These are phyloP conservation scores for Trametes sp. DNA, from an alignment of 1,284 basidiomycete genomes.

Conservation along the genomic window DNA sequence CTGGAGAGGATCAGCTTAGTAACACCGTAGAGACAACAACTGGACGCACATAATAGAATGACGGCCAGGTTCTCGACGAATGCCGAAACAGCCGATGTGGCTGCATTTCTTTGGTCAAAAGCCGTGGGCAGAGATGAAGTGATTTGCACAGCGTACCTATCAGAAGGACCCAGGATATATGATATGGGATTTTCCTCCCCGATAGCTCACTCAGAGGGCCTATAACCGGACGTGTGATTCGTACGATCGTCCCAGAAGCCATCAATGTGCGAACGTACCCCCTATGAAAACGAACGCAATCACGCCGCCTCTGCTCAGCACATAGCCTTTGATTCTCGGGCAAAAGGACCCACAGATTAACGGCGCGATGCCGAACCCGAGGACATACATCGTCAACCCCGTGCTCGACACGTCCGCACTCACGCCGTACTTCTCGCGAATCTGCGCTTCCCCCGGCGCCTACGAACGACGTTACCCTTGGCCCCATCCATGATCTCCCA, in stretches of 20 bases:
- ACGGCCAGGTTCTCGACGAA: constrained; percentile 22
- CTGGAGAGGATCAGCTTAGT: neutral
- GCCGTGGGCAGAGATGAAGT: too few relatives aligned
- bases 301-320: neutral
- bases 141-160: too few relatives aligned
- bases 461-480: constrained; percentile 1
- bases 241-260: neutral
- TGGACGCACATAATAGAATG: constrained; percentile 19
- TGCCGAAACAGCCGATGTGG: constrained; percentile 7
- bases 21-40: neutral
- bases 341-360: constrained; percentile 34
- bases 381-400: constrained; percentile 39
- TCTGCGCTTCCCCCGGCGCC: constrained; percentile 38
- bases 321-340: neutral
- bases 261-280: neutral
- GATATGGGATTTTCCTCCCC: constrained; percentile 34
- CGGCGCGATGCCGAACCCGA: constrained; percentile 39
- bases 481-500: too few relatives aligned
- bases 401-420: constrained; percentile 32
- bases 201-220: constrained; percentile 28
- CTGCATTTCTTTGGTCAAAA: too few relatives aligned
- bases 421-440: constrained; percentile 33
- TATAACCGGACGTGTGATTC: neutral
- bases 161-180: constrained; percentile 37
- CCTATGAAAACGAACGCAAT: neutral